Percentiles rank a stretch among this genome's conserved stretches.
phyloP scores from a whole-genome alignment of 257 asterid species.

The Galeopsis tetrahit region DNA sequence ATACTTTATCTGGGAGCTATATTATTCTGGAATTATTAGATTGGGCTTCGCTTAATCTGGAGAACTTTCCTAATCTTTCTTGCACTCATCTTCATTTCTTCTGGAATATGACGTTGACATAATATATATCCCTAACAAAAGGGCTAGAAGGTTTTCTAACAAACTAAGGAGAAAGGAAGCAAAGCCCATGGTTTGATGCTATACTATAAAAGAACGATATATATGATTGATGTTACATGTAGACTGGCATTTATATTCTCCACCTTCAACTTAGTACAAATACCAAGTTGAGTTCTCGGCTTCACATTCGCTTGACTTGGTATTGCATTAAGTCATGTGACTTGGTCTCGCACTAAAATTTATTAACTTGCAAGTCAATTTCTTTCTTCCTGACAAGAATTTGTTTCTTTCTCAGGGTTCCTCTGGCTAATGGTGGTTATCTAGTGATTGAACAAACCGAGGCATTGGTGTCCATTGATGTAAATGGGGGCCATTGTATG shows the following conservation, averaged over 20 bases:
- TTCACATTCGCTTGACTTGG: conserved; percentile 3
- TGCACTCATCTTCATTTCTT: conserved; percentile 15
- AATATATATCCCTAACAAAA: neutral
- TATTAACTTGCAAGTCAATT: conserved; percentile 30
- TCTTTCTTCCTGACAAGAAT: conserved; percentile 32
- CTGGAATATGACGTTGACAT: conserved; percentile 24
- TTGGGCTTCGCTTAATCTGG: neutral
- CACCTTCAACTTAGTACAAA: conserved; percentile 9
- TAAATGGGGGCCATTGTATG: conserved; percentile 96
- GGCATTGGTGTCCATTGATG: conserved; percentile 94
- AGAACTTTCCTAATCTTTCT: conserved; percentile 24
- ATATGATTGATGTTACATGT: conserved; percentile 19
- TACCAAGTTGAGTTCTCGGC: conserved; percentile 2
- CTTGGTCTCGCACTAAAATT: conserved; percentile 11
- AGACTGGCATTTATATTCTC: neutral
- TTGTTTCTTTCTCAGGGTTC: conserved; percentile 62
- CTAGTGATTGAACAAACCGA: conserved; percentile 98
- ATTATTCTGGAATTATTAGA: neutral
- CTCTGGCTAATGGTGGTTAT: conserved; percentile 93
- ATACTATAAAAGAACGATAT: conserved; percentile 1
- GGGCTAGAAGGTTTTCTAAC: conserved; percentile 20
- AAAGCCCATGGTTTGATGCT: conserved; percentile 16
- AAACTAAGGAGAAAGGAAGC: conserved; percentile 10
- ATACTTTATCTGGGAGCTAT: neutral
- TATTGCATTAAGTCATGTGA: neutral